Percentiles rank a stretch among this genome's conserved stretches.
Evolutionary conservation across 2,329 filamentous ascomycete species (phyloP).

Genomic region (Aspergillus brunneoviolaceus): DNA sequence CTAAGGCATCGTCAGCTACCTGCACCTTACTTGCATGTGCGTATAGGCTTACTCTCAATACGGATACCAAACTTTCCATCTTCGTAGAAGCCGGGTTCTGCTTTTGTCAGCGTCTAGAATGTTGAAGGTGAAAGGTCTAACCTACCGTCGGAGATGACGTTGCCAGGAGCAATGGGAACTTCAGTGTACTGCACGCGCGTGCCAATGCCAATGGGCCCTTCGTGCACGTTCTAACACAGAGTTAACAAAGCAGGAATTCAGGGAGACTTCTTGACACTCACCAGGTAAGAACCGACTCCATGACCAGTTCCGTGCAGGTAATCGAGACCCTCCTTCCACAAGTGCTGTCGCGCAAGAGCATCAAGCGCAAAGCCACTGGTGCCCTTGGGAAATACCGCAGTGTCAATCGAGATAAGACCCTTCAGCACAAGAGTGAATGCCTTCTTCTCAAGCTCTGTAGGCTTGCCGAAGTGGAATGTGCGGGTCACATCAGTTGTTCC

Average conservation of each 20-base stretch:
- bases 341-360: constrained; percentile 79
- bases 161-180: constrained; percentile 83
- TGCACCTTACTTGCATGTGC: no score
- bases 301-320: constrained; percentile 97
- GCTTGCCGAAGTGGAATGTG: constrained; percentile 86
- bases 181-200: constrained; percentile 89
- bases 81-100: constrained; percentile 93
- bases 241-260: constrained; percentile 18
- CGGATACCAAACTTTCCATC: constrained; percentile 92
- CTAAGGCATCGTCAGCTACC: constrained; percentile 28
- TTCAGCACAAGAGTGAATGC: constrained; percentile 94
- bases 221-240: constrained; percentile 72
- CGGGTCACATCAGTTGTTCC: constrained; percentile 95
- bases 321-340: constrained; percentile 92
- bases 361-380: constrained; percentile 93
- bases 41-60: constrained; percentile 67
- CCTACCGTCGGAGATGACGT: constrained; percentile 80
- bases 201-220: constrained; percentile 94
- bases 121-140: background rate
- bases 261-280: constrained; percentile 21
- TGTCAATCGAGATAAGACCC: constrained; percentile 85
- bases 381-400: constrained; percentile 86
- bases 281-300: constrained; percentile 85
- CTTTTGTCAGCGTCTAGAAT: constrained; percentile 16
- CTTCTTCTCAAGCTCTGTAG: constrained; percentile 78